Conservation (phyloP, 176 grass and related monocot species). For the Echinochloa phyllopogon region DNA sequence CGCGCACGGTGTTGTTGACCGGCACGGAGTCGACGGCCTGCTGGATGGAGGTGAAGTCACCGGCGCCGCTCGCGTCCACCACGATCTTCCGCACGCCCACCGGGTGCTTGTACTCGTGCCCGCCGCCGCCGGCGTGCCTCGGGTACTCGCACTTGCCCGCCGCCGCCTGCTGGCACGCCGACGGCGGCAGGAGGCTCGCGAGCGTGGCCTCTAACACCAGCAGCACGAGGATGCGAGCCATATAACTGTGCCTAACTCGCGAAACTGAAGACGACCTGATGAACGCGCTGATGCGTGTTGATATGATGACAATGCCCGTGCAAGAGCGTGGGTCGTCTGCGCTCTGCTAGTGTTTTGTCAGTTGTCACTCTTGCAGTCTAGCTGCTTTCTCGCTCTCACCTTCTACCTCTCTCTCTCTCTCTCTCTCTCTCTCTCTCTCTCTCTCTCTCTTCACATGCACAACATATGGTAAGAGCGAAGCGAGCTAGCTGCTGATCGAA, state of each 20-base stretch:
- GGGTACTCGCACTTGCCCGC: not conserved
- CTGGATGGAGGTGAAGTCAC: conserved; percentile 89
- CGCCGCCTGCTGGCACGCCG: conserved; percentile 27
- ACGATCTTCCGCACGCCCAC: conserved; percentile 59
- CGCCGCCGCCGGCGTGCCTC: conserved; percentile 13
- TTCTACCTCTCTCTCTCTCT: not conserved
- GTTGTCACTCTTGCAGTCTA: not conserved
- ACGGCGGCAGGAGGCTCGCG: conserved; percentile 37
- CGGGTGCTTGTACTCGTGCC: conserved; percentile 55
- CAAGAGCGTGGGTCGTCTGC: not conserved
- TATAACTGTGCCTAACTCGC: too few relatives aligned
- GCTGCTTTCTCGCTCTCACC: not conserved
- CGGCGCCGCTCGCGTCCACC: conserved; percentile 82
- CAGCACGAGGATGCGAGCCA: conserved; percentile 16
- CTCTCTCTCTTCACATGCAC: conserved; percentile 45
- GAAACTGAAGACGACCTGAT: not conserved
- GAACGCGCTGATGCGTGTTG: not conserved
- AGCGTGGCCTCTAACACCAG: not conserved
- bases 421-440: too few relatives aligned
- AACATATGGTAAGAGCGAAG: not conserved
- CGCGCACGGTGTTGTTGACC: conserved; percentile 69
- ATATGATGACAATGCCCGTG: not conserved
- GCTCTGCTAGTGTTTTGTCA: not conserved
- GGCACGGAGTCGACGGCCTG: conserved; percentile 83
- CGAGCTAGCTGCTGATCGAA: not conserved